Conservation (phyloP, 768 basidiomycete species). For the Lanmaoa rubissima region DNA sequence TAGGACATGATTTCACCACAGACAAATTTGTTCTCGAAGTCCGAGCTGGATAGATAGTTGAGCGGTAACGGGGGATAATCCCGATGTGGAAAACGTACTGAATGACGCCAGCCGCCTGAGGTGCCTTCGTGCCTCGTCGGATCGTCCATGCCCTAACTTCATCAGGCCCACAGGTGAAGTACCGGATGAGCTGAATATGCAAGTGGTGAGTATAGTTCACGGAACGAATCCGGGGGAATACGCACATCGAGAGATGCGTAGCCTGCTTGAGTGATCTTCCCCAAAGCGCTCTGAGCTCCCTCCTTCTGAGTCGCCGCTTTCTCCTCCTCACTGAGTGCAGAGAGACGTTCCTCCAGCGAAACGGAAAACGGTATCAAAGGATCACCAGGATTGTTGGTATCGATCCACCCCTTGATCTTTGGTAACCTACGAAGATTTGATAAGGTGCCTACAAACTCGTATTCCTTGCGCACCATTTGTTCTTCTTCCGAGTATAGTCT, state of each 20-base stretch:
- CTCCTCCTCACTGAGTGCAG: conserved; percentile 57
- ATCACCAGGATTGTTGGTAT: conserved; percentile 94
- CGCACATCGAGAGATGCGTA: conserved; percentile 82
- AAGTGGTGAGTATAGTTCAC: background rate
- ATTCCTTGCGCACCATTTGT: conserved; percentile 72
- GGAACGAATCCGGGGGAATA: conserved; percentile 4
- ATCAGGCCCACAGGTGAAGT: conserved; percentile 96
- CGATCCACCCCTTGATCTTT: conserved; percentile 98
- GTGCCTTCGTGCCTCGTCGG: conserved; percentile 89
- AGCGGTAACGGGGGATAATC: background rate
- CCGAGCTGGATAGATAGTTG: conserved; percentile 52
- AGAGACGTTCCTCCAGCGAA: conserved; percentile 88
- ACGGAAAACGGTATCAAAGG: conserved; percentile 96
- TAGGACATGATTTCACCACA: conserved; percentile 97
- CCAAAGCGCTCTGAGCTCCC: conserved; percentile 73
- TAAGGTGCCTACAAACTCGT: background rate
- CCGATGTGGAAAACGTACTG: conserved; percentile 58
- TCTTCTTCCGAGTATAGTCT: conserved; percentile 96
- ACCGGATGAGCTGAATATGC: conserved; percentile 74
- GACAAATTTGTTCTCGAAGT: conserved; percentile 97
- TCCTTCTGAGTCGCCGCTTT: conserved; percentile 76
- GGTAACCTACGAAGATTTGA: conserved; percentile 58
- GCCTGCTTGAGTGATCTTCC: conserved; percentile 94
- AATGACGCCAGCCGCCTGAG: conserved; percentile 97
- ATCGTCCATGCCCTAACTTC: conserved; percentile 99